Evolutionary conservation across 805 yeast species (phyloP).

Genomic region (Starmerella davenportii): DNA sequence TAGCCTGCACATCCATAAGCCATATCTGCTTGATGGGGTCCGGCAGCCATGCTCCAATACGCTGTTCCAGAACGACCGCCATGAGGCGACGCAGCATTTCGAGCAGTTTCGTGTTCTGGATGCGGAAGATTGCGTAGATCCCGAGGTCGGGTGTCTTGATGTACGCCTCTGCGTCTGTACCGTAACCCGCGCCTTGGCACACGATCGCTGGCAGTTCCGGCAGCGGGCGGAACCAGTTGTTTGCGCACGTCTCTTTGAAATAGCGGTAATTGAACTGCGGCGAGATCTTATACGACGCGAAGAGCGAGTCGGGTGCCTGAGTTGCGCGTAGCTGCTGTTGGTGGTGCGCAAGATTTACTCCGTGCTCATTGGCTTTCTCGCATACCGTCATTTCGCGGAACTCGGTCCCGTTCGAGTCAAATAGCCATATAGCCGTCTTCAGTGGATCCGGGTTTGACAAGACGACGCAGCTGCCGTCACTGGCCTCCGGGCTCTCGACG

Average conservation of each 20-base stretch:
- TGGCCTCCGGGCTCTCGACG: conserved; percentile 6
- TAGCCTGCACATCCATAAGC: conserved; percentile 2
- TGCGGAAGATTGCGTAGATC: conserved; percentile 11
- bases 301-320: not conserved
- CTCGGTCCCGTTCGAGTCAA: conserved; percentile 9
- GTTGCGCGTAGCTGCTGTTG: not conserved
- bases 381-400: conserved; percentile 8
- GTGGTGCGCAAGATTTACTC: not conserved
- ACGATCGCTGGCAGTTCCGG: conserved; percentile 9
- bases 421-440: conserved; percentile 8
- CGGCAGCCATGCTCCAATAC: conserved; percentile 12
- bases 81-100: conserved; percentile 7
- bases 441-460: conserved; percentile 2
- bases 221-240: conserved; percentile 9
- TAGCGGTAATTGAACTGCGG: conserved; percentile 5
- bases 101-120: conserved; percentile 10
- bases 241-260: conserved; percentile 4
- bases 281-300: not conserved
- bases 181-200: conserved; percentile 9
- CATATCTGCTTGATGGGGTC: conserved; percentile 5
- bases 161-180: conserved; percentile 13
- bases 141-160: conserved; percentile 12
- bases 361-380: not conserved
- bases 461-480: conserved; percentile 4
- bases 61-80: conserved; percentile 5